Conservation (phyloP, 1,284 basidiomycete species). For the Rugiboletus extremiorientalis region DNA sequence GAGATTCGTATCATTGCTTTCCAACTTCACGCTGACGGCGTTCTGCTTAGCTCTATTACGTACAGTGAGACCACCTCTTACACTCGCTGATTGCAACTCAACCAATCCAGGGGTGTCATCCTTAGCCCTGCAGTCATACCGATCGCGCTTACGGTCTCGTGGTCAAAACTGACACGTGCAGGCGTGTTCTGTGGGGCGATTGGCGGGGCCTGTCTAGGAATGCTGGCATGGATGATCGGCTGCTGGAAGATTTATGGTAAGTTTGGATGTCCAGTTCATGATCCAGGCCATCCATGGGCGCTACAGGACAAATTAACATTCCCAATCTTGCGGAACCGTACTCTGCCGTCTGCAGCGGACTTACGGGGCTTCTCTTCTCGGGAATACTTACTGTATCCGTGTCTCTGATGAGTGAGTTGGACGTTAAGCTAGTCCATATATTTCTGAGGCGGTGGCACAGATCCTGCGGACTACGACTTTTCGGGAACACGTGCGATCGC, state of each 20-base stretch:
- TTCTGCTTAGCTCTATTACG: constrained; percentile 42
- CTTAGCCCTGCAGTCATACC: constrained; percentile 51
- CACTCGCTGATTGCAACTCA: background rate
- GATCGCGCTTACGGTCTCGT: constrained; percentile 47
- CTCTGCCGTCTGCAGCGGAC: constrained; percentile 48
- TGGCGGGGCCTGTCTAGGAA: constrained; percentile 43
- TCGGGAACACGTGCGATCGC: constrained; percentile 44
- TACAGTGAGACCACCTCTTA: constrained; percentile 38
- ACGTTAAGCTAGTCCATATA: background rate
- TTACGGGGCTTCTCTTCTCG: constrained; percentile 46
- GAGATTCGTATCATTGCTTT: background rate
- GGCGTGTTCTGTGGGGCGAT: constrained; percentile 45
- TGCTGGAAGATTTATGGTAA: constrained; percentile 51
- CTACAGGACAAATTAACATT: constrained; percentile 42
- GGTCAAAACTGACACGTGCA: constrained; percentile 45
- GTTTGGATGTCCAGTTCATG: background rate
- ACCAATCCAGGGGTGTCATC: constrained; percentile 40
- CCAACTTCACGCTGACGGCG: constrained; percentile 14
- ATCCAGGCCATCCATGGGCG: background rate
- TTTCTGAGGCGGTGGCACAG: constrained; percentile 23
- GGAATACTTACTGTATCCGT: constrained; percentile 43
- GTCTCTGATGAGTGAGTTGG: constrained; percentile 43
- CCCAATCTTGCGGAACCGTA: constrained; percentile 46
- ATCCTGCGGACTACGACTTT: constrained; percentile 51
- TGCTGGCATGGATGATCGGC: constrained; percentile 52